phyloP scores from a whole-genome alignment of 225 moss, liverwort and hornwort species.

The Marchantia paleacea region DNA sequence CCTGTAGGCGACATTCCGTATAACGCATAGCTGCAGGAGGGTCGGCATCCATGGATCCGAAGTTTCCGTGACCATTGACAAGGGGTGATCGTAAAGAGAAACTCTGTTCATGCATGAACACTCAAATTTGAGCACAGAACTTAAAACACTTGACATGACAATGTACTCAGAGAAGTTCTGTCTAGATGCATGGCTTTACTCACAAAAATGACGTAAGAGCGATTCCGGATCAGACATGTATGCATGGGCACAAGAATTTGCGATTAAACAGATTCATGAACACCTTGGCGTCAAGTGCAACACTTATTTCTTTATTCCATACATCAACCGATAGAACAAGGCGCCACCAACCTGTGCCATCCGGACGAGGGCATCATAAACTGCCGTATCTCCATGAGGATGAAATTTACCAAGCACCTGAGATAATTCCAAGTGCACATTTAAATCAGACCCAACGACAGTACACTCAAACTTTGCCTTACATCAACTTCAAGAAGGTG shows the following conservation, averaged over 20 bases:
- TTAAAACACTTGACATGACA: background rate
- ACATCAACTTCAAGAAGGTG: background rate
- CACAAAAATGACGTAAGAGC: background rate
- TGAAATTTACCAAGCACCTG: conserved; percentile 99
- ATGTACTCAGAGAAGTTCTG: background rate
- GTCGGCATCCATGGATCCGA: conserved; percentile 98
- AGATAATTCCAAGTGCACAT: background rate
- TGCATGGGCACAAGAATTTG: background rate
- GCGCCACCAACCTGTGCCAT: conserved; percentile 78
- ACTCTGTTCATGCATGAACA: conserved; percentile 46
- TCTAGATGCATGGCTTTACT: background rate
- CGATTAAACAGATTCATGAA: background rate
- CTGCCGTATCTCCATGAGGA: conserved; percentile 95
- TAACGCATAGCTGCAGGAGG: conserved; percentile 99
- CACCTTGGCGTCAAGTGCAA: background rate
- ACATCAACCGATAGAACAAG: background rate
- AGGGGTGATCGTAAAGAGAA: conserved; percentile 92
- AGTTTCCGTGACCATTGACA: conserved; percentile 95
- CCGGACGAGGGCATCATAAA: conserved; percentile 94
- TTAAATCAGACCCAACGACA: background rate
- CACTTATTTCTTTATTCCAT: background rate
- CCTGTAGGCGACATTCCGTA: conserved; percentile 94
- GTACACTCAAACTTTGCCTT: background rate
- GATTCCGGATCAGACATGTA: background rate
- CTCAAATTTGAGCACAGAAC: background rate